Conservation (phyloP, 306 rosid species). For the Morella rubra region DNA sequence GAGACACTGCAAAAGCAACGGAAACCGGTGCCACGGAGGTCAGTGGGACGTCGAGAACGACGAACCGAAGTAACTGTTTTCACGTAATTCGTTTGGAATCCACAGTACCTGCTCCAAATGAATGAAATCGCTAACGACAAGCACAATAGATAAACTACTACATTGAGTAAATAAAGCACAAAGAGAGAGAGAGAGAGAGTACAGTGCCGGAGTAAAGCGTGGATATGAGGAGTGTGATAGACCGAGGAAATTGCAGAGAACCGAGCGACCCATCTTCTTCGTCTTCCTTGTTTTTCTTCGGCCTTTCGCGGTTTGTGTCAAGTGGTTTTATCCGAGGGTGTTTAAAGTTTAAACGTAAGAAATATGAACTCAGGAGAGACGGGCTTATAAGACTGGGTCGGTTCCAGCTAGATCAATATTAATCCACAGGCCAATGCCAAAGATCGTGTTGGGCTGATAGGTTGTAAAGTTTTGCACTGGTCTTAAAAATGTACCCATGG, state of each 20-base stretch:
- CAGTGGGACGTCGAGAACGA: slow-evolving; percentile 29
- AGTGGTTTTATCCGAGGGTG: neutral
- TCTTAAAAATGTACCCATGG: too few species aligned
- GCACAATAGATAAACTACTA: neutral
- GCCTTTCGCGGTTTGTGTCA: slow-evolving; percentile 3
- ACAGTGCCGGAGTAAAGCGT: slow-evolving; percentile 41
- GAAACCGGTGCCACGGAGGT: slow-evolving; percentile 15
- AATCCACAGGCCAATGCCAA: too few species aligned
- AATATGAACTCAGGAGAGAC: neutral
- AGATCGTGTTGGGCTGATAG: too few species aligned
- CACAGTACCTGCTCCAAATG: slow-evolving; percentile 45
- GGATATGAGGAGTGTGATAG: slow-evolving; percentile 44
- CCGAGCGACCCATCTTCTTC: slow-evolving; percentile 48
- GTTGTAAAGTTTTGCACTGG: too few species aligned
- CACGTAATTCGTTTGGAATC: slow-evolving; percentile 27
- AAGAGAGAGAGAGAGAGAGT: slow-evolving; percentile 20
- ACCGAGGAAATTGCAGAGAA: slow-evolving; percentile 46
- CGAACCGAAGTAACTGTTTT: slow-evolving; percentile 20
- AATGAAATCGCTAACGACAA: neutral
- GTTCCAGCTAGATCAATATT: too few species aligned
- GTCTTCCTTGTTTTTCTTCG: neutral
- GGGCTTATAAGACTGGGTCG: neutral
- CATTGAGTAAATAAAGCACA: neutral
- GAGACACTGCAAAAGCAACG: slow-evolving; percentile 53
- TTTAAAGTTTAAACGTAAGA: neutral